phyloP scores from a whole-genome alignment of 805 yeast species.

The Ogataea angusta region DNA sequence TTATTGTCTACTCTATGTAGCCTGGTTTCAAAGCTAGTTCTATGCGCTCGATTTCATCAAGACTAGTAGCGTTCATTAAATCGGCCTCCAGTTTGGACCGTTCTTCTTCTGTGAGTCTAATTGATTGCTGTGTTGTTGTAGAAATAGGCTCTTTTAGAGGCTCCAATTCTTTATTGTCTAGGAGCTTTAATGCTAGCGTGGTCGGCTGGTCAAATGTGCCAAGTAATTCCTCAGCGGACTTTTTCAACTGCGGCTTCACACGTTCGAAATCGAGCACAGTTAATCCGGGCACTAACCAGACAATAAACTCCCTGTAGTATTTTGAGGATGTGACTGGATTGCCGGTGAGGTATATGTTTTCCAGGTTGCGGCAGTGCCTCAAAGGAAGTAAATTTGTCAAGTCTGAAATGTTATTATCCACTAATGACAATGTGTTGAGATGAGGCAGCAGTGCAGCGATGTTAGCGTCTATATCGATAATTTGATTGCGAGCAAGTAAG shows the following conservation, averaged over 20 bases:
- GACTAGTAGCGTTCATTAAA: slow-evolving; percentile 58
- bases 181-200: slow-evolving; percentile 29
- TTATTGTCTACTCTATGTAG: slow-evolving; percentile 24
- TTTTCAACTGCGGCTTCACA: slow-evolving; percentile 55
- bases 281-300: slow-evolving; percentile 63
- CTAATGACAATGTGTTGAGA: slow-evolving; percentile 48
- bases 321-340: slow-evolving; percentile 52
- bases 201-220: slow-evolving; percentile 33
- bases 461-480: slow-evolving; percentile 39
- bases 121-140: neutral
- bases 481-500: slow-evolving; percentile 61
- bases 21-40: slow-evolving; percentile 51
- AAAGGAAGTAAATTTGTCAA: slow-evolving; percentile 42
- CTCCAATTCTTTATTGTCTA: slow-evolving; percentile 14
- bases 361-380: slow-evolving; percentile 37
- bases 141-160: slow-evolving; percentile 1
- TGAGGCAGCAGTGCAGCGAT: slow-evolving; percentile 40
- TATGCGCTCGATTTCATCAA: slow-evolving; percentile 72
- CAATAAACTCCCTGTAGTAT: slow-evolving; percentile 56
- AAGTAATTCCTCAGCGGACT: slow-evolving; percentile 42
- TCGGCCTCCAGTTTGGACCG: slow-evolving; percentile 47
- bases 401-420: slow-evolving; percentile 45
- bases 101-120: slow-evolving; percentile 53
- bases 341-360: slow-evolving; percentile 48
- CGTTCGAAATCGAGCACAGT: slow-evolving; percentile 65